phyloP scores from a whole-genome alignment of 441 rosid species.

The Geranium incanum region DNA sequence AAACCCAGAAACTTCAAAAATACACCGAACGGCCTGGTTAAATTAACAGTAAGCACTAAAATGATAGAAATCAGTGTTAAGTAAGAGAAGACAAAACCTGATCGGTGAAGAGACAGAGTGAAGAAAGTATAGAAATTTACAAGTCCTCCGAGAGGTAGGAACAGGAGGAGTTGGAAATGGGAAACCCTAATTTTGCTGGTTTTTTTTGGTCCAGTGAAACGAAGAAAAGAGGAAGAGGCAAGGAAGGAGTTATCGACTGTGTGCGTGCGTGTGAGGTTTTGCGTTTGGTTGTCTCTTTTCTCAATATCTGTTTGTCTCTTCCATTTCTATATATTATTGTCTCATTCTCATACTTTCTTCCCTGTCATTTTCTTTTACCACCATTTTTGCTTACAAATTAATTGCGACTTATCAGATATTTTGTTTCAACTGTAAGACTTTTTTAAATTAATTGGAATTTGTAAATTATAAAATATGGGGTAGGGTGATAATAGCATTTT shows the following conservation, averaged over 20 bases:
- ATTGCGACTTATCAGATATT: background rate
- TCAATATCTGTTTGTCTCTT: background rate
- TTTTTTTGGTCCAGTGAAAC: background rate
- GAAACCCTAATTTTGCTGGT: background rate
- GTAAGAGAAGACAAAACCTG: background rate
- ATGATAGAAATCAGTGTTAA: background rate
- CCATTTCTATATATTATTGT: background rate
- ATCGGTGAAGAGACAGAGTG: background rate
- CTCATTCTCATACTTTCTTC: background rate
- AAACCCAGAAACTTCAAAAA: background rate
- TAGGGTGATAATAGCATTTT: too few relatives aligned
- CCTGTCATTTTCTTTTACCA: background rate
- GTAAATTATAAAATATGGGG: too few relatives aligned
- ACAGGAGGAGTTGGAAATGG: background rate
- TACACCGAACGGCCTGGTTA: too few relatives aligned
- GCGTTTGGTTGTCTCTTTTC: background rate
- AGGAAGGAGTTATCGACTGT: background rate
- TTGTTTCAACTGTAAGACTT: too few relatives aligned
- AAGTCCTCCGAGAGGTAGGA: background rate
- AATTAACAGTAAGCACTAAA: background rate
- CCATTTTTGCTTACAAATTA: background rate
- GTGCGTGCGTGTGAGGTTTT: background rate
- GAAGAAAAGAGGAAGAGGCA: background rate
- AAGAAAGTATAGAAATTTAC: background rate
- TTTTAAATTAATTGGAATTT: too few relatives aligned